These are phyloP conservation scores for Phytophthora pini DNA, from an alignment of 352 stramenopile genomes.

Conservation along the genomic window DNA sequence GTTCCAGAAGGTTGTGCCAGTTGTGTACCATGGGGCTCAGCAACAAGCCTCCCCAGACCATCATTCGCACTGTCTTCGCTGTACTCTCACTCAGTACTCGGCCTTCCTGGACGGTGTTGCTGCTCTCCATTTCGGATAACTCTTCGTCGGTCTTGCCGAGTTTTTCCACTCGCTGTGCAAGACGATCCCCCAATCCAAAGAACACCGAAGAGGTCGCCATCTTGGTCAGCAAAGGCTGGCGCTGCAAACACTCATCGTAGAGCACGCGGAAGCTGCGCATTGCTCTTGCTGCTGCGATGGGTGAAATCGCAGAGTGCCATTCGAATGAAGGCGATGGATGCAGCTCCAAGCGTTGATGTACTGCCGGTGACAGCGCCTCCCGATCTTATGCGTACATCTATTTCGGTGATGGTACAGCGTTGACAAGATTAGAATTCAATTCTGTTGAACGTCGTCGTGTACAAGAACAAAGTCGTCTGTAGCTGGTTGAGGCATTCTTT, in stretches of 20 bases:
- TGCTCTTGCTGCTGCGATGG: too few species aligned
- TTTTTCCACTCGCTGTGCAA: conserved; percentile 33
- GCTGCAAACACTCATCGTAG: conserved; percentile 50
- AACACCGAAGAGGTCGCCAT: conserved; percentile 54
- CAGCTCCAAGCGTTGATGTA: too few species aligned
- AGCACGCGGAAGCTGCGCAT: conserved; percentile 42
- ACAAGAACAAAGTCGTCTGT: too few species aligned
- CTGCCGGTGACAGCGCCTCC: too few species aligned
- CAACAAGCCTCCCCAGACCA: conserved; percentile 86
- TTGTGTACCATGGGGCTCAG: conserved; percentile 89
- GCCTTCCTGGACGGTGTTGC: conserved; percentile 6
- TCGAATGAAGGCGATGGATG: too few species aligned
- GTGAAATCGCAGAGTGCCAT: too few species aligned
- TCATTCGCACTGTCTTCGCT: conserved; percentile 52
- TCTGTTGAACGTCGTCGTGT: too few species aligned
- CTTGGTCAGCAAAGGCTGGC: conserved; percentile 59
- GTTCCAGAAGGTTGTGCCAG: conserved; percentile 89
- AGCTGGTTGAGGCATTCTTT: too few species aligned
- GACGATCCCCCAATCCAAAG: conserved; percentile 56
- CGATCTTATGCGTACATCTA: too few species aligned
- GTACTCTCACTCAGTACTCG: conserved; percentile 21
- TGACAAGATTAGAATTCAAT: too few species aligned
- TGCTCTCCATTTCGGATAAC: conserved; percentile 10
- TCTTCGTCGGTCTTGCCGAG: conserved; percentile 23
- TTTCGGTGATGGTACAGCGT: too few species aligned